Evolutionary conservation across 805 yeast genomes (phyloP).

Genomic region (Trichomonascus vanleenenianus): DNA sequence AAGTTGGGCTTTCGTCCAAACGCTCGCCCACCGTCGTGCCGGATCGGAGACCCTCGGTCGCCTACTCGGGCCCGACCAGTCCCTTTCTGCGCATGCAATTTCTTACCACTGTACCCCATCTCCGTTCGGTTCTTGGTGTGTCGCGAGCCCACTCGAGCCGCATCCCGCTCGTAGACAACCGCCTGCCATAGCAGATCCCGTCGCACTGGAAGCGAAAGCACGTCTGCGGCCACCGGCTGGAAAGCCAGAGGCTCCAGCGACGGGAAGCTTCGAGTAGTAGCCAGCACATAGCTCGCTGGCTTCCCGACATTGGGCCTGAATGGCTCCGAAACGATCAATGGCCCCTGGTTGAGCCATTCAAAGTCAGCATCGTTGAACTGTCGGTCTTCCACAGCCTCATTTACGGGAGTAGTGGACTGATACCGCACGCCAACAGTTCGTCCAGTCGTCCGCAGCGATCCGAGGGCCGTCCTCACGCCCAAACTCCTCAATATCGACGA

Average conservation of each 20-base stretch:
- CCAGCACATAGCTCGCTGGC: constrained; percentile 47
- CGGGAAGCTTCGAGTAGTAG: constrained; percentile 79
- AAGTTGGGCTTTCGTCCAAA: constrained; percentile 86
- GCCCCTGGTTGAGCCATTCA: too few relatives aligned
- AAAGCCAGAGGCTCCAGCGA: constrained; percentile 77
- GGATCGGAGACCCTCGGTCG: constrained; percentile 88
- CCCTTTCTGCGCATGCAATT: constrained; percentile 86
- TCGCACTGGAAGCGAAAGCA: constrained; percentile 70
- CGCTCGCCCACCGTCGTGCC: constrained; percentile 85
- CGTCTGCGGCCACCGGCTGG: constrained; percentile 65
- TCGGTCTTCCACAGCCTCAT: too few relatives aligned
- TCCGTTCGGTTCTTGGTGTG: constrained; percentile 83
- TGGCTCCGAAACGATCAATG: not conserved
- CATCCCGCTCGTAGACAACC: constrained; percentile 85
- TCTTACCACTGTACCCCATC: constrained; percentile 75
- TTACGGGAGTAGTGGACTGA: too few relatives aligned
- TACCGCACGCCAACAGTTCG: too few relatives aligned
- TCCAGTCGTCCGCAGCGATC: too few relatives aligned
- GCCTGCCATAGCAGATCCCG: constrained; percentile 93
- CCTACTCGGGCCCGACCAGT: constrained; percentile 94
- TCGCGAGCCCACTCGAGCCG: constrained; percentile 80
- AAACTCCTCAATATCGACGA: too few relatives aligned
- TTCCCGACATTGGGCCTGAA: not conserved
- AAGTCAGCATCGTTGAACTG: too few relatives aligned
- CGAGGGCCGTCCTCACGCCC: too few relatives aligned